Evolutionary conservation across 169 alveolate genomes (phyloP), one percentile per base, ranked within the genome.

Genomic region (Plasmodium knowlesi): DNA sequence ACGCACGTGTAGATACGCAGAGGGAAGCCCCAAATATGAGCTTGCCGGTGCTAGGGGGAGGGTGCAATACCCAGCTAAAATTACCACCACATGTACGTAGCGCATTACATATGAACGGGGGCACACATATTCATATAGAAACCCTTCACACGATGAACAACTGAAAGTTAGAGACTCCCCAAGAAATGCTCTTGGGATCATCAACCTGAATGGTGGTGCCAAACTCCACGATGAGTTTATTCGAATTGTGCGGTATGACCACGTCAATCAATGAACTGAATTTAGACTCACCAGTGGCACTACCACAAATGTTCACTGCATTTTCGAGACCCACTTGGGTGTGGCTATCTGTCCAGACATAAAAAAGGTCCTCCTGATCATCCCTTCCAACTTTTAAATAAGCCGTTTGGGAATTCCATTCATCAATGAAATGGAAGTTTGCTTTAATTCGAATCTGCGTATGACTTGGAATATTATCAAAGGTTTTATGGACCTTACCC

Each of bases 301-400:
- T 96, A 32, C 97, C 97, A 83, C 97, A 96, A 72, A 96, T 95
- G 84, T 96, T 96, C 9, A 95, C 76, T 19, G 95, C 83, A 19
- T 73, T 84, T 72, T 79, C 78, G 30, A 83, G 82, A 61, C 91
- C 81, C 25, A 93, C 83, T 67, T 82, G 78, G 67, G 79, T 19
- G 30, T 76, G 94, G 82, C 93, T 95, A 71, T 96, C 97, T 2
- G 97, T 96, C 97, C 97, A 96, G 22, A 96, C 95, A 73, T 95
- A 96, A 28, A 94, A 96, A 92, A 95, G 39, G 0, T 93, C 94
- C 39, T 94, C 96, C 82, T 93, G 80, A 19, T 95, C 54, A 37
- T 93, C 90, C 9, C 90, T 70, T 28, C 92, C 83, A 79, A 96
- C 61, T 91, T 96, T 95, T 95, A 96, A 92, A 91, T 88, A 96